Percentiles rank a stretch among this genome's conserved stretches.
Evolutionary conservation across 768 basidiomycete genomes (phyloP).

Genomic region (Auricularia auricula-judae): DNA sequence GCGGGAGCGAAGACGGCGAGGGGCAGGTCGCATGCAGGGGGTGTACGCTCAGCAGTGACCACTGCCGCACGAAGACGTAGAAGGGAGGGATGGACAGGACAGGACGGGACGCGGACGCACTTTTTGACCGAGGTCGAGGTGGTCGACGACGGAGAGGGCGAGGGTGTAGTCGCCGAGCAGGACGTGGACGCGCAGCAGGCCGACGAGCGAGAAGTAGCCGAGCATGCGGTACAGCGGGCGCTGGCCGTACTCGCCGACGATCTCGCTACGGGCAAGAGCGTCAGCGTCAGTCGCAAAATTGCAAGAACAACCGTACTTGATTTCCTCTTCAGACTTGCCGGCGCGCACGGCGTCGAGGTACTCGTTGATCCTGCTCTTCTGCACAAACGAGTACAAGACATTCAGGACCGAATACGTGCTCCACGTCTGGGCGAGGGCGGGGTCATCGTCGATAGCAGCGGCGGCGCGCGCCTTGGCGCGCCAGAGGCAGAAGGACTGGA

Average conservation of each 20-base stretch:
- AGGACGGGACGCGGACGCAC: conserved; percentile 20
- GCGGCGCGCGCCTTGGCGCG: conserved; percentile 42
- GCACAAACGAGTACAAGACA: conserved; percentile 95
- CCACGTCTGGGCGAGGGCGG: conserved; percentile 55
- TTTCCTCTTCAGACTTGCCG: conserved; percentile 73
- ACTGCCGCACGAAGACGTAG: not conserved
- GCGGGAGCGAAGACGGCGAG: not conserved
- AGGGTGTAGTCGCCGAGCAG: conserved; percentile 93
- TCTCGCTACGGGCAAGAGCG: conserved; percentile 39
- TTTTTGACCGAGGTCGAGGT: conserved; percentile 86
- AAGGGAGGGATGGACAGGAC: not conserved
- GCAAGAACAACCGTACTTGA: conserved; percentile 44
- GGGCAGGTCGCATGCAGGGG: no score
- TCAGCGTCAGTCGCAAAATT: not conserved
- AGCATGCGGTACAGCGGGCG: conserved; percentile 87
- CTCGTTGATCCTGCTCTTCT: conserved; percentile 93
- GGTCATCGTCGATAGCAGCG: conserved; percentile 6
- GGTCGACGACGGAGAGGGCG: conserved; percentile 89
- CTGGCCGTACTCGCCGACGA: conserved; percentile 85
- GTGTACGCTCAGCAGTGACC: no score
- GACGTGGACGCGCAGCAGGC: conserved; percentile 89
- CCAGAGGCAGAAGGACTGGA: conserved; percentile 93
- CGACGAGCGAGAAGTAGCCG: conserved; percentile 94
- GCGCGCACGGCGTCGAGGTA: conserved; percentile 74
- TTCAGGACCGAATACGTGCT: conserved; percentile 97